These are phyloP conservation scores for Penicillium sp. DNA, from an alignment of 2,329 filamentous ascomycete genomes.

Conservation along the genomic window DNA sequence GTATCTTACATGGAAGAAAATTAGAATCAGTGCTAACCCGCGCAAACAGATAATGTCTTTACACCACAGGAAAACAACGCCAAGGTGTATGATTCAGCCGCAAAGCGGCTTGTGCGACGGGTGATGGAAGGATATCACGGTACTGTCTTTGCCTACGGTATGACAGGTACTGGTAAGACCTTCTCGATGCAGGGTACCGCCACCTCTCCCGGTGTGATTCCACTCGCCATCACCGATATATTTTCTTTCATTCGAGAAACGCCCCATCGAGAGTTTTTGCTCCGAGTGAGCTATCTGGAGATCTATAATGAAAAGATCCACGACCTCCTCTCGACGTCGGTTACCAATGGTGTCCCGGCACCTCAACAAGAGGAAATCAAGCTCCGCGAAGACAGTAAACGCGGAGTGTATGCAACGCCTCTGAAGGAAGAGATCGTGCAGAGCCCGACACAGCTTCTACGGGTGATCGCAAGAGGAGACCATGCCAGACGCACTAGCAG, in stretches of 20 bases:
- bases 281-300: slow-evolving; percentile 96
- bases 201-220: slow-evolving; percentile 93
- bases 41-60: slow-evolving; percentile 85
- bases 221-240: slow-evolving; percentile 95
- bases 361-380: slow-evolving; percentile 90
- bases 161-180: slow-evolving; percentile 98
- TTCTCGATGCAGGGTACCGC: slow-evolving; percentile 99
- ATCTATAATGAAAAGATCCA: slow-evolving; percentile 99
- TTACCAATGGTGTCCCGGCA: slow-evolving; percentile 59
- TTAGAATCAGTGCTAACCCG: slow-evolving; percentile 13
- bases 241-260: slow-evolving; percentile 99
- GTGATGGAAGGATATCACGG: slow-evolving; percentile 99
- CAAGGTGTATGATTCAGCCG: slow-evolving; percentile 90
- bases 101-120: slow-evolving; percentile 89
- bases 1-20: neutral
- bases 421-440: slow-evolving; percentile 99
- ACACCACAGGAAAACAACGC: slow-evolving; percentile 91
- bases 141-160: slow-evolving; percentile 97
- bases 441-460: slow-evolving; percentile 90
- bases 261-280: slow-evolving; percentile 87
- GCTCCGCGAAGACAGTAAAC: slow-evolving; percentile 91
- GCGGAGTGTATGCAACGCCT: slow-evolving; percentile 94
- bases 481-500: slow-evolving; percentile 87
- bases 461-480: slow-evolving; percentile 94
- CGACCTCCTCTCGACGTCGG: slow-evolving; percentile 81